Conservation (phyloP, 73 alveolate genomes). For the Paramecium caudatum region DNA sequence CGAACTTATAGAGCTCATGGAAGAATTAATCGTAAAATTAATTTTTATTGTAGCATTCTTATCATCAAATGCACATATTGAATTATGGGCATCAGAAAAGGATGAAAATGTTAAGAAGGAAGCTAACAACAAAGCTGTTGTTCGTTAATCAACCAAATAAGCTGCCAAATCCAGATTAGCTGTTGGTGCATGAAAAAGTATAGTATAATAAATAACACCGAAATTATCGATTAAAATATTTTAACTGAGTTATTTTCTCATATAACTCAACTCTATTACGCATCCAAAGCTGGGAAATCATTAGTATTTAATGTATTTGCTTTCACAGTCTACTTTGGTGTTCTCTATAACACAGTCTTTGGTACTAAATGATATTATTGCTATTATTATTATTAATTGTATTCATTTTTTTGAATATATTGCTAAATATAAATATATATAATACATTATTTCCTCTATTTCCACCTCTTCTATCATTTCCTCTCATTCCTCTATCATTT, state of each 20-base stretch:
- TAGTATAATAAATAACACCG: neutral
- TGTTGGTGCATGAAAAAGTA: conserved; percentile 77
- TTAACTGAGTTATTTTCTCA: neutral
- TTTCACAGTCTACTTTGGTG: neutral
- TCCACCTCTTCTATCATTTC: conserved; percentile 6
- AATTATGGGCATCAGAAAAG: conserved; percentile 89
- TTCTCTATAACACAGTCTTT: neutral
- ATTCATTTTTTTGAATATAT: neutral
- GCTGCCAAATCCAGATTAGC: conserved; percentile 87
- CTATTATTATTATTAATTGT: too few species aligned
- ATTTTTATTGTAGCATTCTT: conserved; percentile 81
- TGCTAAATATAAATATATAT: neutral
- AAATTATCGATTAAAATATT: neutral
- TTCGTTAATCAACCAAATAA: conserved; percentile 82
- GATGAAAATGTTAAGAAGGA: conserved; percentile 93
- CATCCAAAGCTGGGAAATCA: conserved; percentile 42
- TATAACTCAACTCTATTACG: conserved; percentile 33
- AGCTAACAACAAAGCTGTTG: conserved; percentile 78
- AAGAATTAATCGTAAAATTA: conserved; percentile 87
- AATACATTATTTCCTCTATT: conserved; percentile 9
- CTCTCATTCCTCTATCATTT: neutral
- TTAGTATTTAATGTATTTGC: neutral
- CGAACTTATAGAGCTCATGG: conserved; percentile 99
- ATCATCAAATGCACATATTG: conserved; percentile 94
- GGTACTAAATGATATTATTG: neutral